Evolutionary conservation across 495 filamentous ascomycete genomes (phyloP).

Genomic region (Cudoniella acicularis): DNA sequence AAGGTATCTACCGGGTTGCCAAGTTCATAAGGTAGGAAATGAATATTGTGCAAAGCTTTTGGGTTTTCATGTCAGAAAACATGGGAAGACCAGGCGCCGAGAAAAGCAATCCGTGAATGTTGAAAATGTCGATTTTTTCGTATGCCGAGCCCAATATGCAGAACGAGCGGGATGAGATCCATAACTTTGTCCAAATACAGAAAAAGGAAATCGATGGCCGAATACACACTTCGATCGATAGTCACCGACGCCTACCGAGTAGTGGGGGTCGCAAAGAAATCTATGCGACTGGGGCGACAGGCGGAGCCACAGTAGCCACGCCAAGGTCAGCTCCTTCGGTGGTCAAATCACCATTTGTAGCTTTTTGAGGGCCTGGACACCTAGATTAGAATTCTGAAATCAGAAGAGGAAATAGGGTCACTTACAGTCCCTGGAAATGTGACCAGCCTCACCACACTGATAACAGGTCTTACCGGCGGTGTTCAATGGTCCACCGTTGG

Average conservation of each 20-base stretch:
- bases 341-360: constrained; percentile 43
- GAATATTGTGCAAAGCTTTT: constrained; percentile 29
- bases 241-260: constrained; percentile 25
- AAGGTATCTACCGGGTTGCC: constrained; percentile 28
- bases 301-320: constrained; percentile 19
- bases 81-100: constrained; percentile 31
- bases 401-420: neutral
- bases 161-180: constrained; percentile 18
- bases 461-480: constrained; percentile 98
- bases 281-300: constrained; percentile 54
- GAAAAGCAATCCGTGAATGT: constrained; percentile 24
- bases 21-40: constrained; percentile 28
- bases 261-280: constrained; percentile 14
- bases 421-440: constrained; percentile 83
- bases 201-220: constrained; percentile 23
- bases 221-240: constrained; percentile 18
- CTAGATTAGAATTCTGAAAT: neutral
- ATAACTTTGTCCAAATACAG: constrained; percentile 24
- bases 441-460: constrained; percentile 89
- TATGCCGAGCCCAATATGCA: constrained; percentile 23
- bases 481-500: constrained; percentile 93
- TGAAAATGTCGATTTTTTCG: constrained; percentile 18
- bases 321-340: constrained; percentile 29
- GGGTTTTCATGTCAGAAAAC: constrained; percentile 20
- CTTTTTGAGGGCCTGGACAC: constrained; percentile 30